phyloP scores from a whole-genome alignment of 2,329 filamentous ascomycete species.

The Corniculantispora saksenae region DNA sequence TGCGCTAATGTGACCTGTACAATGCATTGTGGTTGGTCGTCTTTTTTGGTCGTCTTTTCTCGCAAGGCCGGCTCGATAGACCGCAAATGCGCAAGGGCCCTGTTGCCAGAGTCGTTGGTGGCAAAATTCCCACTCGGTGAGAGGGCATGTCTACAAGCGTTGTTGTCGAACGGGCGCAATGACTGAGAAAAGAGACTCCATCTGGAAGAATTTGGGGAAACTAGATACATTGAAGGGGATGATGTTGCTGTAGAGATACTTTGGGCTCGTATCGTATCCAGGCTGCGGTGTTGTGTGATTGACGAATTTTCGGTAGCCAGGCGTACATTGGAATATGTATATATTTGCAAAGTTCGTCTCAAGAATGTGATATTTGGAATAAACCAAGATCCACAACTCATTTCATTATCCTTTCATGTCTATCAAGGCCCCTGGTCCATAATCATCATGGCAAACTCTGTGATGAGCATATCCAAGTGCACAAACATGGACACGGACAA shows the following conservation, averaged over 20 bases:
- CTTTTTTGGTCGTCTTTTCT: not conserved
- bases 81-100: not conserved
- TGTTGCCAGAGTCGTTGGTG: not conserved
- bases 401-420: not conserved
- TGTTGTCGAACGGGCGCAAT: not conserved
- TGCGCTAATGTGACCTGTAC: slow-evolving; percentile 12
- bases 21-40: slow-evolving; percentile 14
- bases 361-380: not conserved
- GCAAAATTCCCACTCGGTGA: slow-evolving; percentile 2
- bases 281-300: not conserved
- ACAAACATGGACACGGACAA: slow-evolving; percentile 14
- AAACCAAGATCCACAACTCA: not conserved
- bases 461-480: slow-evolving; percentile 12
- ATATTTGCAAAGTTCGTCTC: not conserved
- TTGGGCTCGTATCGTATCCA: not conserved
- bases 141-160: slow-evolving; percentile 11
- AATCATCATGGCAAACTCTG: slow-evolving; percentile 3
- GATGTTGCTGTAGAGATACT: slow-evolving; percentile 17
- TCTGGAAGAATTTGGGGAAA: slow-evolving; percentile 4
- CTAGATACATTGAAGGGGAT: not conserved
- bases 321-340: not conserved
- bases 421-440: not conserved
- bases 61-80: not conserved
- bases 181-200: slow-evolving; percentile 7
- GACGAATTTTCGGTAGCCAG: not conserved